Evolutionary conservation across 2,329 filamentous ascomycete species (phyloP).

Genomic region (Botrytis porri): DNA sequence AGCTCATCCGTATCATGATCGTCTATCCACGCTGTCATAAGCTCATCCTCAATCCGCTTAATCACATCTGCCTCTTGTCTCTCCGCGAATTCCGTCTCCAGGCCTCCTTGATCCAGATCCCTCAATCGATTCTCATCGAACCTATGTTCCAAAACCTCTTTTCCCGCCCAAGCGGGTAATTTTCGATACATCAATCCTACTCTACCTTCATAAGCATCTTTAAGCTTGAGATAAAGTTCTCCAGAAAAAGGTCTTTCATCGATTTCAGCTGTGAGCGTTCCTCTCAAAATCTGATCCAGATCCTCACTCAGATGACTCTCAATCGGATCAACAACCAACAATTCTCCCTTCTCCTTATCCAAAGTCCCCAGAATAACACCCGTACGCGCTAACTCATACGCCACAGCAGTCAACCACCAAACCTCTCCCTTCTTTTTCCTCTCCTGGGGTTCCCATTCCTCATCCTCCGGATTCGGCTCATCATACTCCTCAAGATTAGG

Average conservation of each 20-base stretch:
- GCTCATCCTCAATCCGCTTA: accelerated
- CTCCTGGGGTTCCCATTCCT: not conserved
- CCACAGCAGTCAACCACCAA: not conserved
- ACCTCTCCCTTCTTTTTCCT: not conserved
- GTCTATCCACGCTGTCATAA: too few species aligned
- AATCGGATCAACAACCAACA: not conserved
- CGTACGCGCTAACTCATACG: not conserved
- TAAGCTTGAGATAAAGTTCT: not conserved
- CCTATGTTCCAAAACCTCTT: not conserved
- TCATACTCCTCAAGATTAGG: not conserved
- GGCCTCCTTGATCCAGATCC: not conserved
- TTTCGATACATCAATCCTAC: not conserved
- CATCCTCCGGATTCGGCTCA: not conserved
- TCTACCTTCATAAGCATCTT: not conserved
- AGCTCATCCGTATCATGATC: not conserved
- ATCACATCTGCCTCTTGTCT: too few species aligned
- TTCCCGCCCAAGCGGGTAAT: not conserved
- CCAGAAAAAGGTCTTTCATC: not conserved
- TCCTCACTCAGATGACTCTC: not conserved
- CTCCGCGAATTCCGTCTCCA: not conserved
- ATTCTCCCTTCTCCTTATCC: not conserved
- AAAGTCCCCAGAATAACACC: not conserved
- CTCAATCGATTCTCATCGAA: not conserved
- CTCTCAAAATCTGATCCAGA: not conserved
- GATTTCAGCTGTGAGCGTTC: not conserved